Evolutionary conservation across 1,139 yeast species (phyloP).

Genomic region (Taiozyma sp.): DNA sequence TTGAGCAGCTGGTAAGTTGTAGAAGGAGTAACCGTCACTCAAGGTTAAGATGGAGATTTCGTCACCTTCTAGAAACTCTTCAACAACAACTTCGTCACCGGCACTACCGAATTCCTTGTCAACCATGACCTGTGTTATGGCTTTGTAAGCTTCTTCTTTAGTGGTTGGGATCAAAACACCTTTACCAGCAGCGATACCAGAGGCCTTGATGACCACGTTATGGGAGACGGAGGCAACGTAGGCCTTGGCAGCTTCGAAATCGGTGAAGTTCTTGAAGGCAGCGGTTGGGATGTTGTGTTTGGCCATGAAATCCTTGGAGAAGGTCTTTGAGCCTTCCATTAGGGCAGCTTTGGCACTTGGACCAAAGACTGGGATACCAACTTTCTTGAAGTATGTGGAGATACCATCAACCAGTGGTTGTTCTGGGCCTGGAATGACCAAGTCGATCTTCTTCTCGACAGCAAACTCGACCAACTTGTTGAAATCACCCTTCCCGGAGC

Average conservation of each 20-base stretch:
- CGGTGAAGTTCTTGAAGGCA: slow-evolving; percentile 73
- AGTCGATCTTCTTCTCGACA: slow-evolving; percentile 51
- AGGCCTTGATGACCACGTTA: slow-evolving; percentile 90
- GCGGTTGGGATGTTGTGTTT: slow-evolving; percentile 94
- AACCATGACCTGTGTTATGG: slow-evolving; percentile 86
- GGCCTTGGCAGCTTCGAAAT: slow-evolving; percentile 66
- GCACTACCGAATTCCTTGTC: slow-evolving; percentile 87
- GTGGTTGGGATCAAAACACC: slow-evolving; percentile 92
- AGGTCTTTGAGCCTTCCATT: slow-evolving; percentile 97
- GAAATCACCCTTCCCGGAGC: slow-evolving; percentile 57
- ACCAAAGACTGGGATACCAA: slow-evolving; percentile 95
- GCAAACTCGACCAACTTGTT: slow-evolving; percentile 64
- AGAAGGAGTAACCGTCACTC: slow-evolving; percentile 89
- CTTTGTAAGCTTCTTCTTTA: slow-evolving; percentile 80
- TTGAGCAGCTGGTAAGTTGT: slow-evolving; percentile 95
- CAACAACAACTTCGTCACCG: slow-evolving; percentile 95
- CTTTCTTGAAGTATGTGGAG: slow-evolving; percentile 56
- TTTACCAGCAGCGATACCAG: slow-evolving; percentile 98
- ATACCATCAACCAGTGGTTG: slow-evolving; percentile 97
- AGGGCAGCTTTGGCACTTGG: slow-evolving; percentile 87
- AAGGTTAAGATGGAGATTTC: slow-evolving; percentile 91
- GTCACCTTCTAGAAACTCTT: slow-evolving; percentile 95
- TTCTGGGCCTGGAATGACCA: slow-evolving; percentile 99
- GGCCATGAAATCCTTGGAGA: slow-evolving; percentile 91
- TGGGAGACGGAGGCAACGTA: slow-evolving; percentile 66